phyloP scores from a whole-genome alignment of 2,329 filamentous ascomycete species.

The Orbilia quercus region DNA sequence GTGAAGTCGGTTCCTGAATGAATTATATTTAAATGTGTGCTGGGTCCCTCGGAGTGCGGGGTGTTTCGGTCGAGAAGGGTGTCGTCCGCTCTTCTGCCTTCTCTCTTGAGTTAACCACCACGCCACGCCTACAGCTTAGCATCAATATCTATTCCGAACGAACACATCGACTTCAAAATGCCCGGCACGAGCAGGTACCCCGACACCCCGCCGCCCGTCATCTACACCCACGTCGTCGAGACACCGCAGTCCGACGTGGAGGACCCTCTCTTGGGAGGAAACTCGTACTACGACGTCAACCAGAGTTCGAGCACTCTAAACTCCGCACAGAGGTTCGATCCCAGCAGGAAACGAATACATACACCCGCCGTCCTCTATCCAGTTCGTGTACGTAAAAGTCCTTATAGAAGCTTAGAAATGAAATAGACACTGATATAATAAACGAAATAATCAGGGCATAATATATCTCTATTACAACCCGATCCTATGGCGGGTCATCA shows the following conservation, averaged over 20 bases:
- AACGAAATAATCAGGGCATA: too few relatives aligned
- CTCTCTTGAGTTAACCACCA: constrained; percentile 3
- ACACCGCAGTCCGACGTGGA: constrained; percentile 32
- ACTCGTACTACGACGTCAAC: constrained; percentile 54
- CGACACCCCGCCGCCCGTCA: constrained; percentile 36
- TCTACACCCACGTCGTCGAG: constrained; percentile 54
- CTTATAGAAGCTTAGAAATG: too few relatives aligned
- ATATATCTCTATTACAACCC: constrained; percentile 56
- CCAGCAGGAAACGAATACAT: constrained; percentile 52
- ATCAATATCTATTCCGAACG: constrained; percentile 18
- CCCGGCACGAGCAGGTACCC: constrained; percentile 55
- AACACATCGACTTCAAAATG: constrained; percentile 38
- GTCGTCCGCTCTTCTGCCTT: not conserved
- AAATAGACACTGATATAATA: too few relatives aligned
- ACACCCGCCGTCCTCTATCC: constrained; percentile 54
- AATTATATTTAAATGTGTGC: not conserved
- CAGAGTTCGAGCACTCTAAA: constrained; percentile 52
- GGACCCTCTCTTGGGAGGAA: constrained; percentile 32
- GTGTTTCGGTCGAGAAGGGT: not conserved
- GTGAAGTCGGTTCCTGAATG: constrained; percentile 11
- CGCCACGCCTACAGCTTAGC: not conserved
- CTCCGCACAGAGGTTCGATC: constrained; percentile 50
- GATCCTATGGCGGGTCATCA: constrained; percentile 43
- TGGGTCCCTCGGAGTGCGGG: constrained; percentile 5
- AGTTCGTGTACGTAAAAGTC: constrained; percentile 41